Conservation (phyloP, 345 rosid species). For the Populus tremula region DNA sequence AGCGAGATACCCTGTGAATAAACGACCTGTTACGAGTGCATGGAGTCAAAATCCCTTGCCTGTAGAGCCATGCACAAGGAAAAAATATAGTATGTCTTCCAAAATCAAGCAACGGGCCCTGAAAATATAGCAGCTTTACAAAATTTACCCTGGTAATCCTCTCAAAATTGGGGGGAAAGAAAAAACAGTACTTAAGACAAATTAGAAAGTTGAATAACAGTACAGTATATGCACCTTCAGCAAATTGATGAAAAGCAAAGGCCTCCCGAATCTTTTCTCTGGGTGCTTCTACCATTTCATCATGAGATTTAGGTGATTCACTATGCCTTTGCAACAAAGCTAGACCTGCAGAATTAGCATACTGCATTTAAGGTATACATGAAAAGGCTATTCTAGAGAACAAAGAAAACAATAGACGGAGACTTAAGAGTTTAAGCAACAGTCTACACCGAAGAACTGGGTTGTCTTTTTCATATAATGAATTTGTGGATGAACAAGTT, state of each 20-base stretch:
- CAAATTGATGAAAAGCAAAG: conserved; percentile 64
- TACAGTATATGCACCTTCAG: conserved; percentile 97
- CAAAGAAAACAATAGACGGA: background rate
- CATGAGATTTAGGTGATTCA: conserved; percentile 38
- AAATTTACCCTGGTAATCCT: conserved; percentile 1
- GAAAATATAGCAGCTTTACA: conserved; percentile 17
- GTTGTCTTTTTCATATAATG: background rate
- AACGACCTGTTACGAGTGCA: conserved; percentile 74
- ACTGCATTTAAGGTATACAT: background rate
- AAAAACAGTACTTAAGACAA: background rate
- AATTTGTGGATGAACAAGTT: background rate
- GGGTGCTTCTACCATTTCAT: conserved; percentile 57
- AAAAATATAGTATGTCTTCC: conserved; percentile 82
- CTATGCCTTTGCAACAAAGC: conserved; percentile 71
- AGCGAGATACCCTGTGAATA: conserved; percentile 15
- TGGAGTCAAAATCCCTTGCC: conserved; percentile 80
- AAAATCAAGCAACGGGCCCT: conserved; percentile 90
- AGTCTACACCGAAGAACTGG: background rate
- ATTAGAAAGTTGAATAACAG: background rate
- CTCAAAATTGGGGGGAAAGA: background rate
- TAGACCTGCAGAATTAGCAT: conserved; percentile 52
- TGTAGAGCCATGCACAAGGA: conserved; percentile 78
- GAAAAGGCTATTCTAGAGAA: background rate
- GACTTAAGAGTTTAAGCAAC: background rate
- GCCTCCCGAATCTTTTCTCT: conserved; percentile 58